These are phyloP conservation scores for Trichosporon coremiiforme DNA, from an alignment of 1,284 basidiomycete species.

Conservation along the genomic window DNA sequence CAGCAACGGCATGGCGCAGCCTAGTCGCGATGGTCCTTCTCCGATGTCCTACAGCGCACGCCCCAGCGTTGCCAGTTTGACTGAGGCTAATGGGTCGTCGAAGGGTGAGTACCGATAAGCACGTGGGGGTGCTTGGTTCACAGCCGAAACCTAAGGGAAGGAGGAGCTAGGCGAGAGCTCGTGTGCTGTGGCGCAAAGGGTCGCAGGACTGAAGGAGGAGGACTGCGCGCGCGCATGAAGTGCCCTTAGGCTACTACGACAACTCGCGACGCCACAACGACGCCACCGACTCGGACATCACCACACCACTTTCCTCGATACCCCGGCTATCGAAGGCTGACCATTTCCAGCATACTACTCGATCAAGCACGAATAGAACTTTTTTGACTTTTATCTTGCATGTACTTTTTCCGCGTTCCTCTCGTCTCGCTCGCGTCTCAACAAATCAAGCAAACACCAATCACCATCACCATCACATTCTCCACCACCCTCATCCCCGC, in stretches of 20 bases:
- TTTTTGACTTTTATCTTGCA: constrained; percentile 11
- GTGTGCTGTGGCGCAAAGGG: constrained; percentile 6
- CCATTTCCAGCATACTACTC: constrained; percentile 11
- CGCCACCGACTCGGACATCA: not conserved
- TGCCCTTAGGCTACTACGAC: too few species aligned
- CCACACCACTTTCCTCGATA: not conserved
- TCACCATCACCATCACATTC: not conserved
- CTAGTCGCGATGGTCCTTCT: constrained; percentile 16
- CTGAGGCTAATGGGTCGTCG: constrained; percentile 16
- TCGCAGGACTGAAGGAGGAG: not conserved
- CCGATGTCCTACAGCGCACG: constrained; percentile 16
- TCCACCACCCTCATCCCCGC: constrained; percentile 1
- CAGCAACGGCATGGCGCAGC: constrained; percentile 19
- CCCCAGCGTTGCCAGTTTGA: constrained; percentile 15
- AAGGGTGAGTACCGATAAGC: constrained; percentile 19
- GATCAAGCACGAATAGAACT: constrained; percentile 20
- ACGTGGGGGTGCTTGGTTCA: constrained; percentile 13
- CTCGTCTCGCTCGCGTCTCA: constrained; percentile 19
- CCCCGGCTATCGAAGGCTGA: constrained; percentile 12
- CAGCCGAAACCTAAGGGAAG: not conserved
- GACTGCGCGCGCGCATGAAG: not conserved
- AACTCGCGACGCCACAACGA: not conserved
- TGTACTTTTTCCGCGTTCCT: constrained; percentile 22
- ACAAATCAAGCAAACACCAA: constrained; percentile 8
- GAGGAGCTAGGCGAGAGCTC: not conserved